Evolutionary conservation across 78 protist genomes (phyloP).

Genomic region (Dictyostelium citrinum): DNA sequence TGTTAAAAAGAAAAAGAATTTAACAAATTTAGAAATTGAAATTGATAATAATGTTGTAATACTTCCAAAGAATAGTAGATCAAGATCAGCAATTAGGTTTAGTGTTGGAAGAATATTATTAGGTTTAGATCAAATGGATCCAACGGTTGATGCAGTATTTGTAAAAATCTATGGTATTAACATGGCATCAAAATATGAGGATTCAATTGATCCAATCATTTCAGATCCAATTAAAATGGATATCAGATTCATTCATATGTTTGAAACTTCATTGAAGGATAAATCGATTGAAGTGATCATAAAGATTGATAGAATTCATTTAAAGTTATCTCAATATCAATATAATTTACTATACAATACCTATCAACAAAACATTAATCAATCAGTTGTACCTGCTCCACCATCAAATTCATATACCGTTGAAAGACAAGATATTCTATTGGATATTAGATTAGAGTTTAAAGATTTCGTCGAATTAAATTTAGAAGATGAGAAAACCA

Average conservation of each 20-base stretch:
- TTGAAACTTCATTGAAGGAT: constrained; percentile 14
- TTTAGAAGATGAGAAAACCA: constrained; percentile 36
- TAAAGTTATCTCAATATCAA: constrained; percentile 48
- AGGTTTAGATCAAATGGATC: constrained; percentile 45
- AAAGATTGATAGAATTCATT: not conserved
- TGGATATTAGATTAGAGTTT: not conserved
- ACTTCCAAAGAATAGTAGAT: constrained; percentile 49
- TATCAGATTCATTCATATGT: not conserved
- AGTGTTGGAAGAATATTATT: constrained; percentile 17
- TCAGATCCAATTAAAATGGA: constrained; percentile 38
- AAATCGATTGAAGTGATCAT: not conserved
- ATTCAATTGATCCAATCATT: constrained; percentile 15
- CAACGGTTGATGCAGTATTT: not conserved
- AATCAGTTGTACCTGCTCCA: constrained; percentile 8
- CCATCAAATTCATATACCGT: not conserved
- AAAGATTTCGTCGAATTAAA: not conserved
- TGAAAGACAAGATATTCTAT: not conserved
- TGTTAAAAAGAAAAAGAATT: not conserved
- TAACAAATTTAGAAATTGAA: constrained; percentile 41
- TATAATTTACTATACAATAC: constrained; percentile 37
- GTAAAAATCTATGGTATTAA: constrained; percentile 10
- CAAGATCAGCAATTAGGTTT: constrained; percentile 7
- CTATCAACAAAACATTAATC: constrained; percentile 30
- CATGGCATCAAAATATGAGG: not conserved
- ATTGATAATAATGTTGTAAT: constrained; percentile 17